Evolutionary conservation across 352 stramenopile species (phyloP).

Genomic region (Saprolegnia diclina): DNA sequence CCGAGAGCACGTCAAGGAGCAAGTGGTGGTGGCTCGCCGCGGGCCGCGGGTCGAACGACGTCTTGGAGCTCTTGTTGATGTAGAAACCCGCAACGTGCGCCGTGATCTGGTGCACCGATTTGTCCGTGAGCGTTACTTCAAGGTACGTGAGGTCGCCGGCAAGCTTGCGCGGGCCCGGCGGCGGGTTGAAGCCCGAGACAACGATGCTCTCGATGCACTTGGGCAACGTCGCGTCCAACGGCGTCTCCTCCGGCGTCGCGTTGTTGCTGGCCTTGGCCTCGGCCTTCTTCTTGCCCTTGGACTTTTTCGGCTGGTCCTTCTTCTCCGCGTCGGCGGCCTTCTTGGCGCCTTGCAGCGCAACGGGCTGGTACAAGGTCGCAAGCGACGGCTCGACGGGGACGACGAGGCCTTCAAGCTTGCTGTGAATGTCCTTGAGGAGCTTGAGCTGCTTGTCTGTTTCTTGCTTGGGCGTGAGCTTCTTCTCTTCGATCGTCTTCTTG

Average conservation of each 20-base stretch:
- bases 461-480: slow-evolving; percentile 62
- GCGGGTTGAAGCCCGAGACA: slow-evolving; percentile 93
- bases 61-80: slow-evolving; percentile 80
- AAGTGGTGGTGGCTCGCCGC: slow-evolving; percentile 47
- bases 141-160: slow-evolving; percentile 93
- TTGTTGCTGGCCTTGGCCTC: slow-evolving; percentile 13
- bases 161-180: slow-evolving; percentile 86
- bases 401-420: slow-evolving; percentile 69
- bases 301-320: slow-evolving; percentile 37
- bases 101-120: slow-evolving; percentile 76
- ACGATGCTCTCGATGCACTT: slow-evolving; percentile 86
- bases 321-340: slow-evolving; percentile 29
- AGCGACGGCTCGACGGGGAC: slow-evolving; percentile 60
- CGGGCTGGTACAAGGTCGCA: slow-evolving; percentile 56
- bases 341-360: slow-evolving; percentile 30
- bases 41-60: slow-evolving; percentile 79
- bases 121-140: slow-evolving; percentile 76
- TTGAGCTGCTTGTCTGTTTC: slow-evolving; percentile 76
- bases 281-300: slow-evolving; percentile 35
- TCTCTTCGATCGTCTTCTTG: slow-evolving; percentile 4
- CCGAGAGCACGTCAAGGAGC: slow-evolving; percentile 73
- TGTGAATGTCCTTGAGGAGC: slow-evolving; percentile 72
- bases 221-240: slow-evolving; percentile 58
- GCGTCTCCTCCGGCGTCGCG: slow-evolving; percentile 31
- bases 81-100: slow-evolving; percentile 91